Evolutionary conservation across 345 rosid species (phyloP).

Genomic region (Linum lewisii): DNA sequence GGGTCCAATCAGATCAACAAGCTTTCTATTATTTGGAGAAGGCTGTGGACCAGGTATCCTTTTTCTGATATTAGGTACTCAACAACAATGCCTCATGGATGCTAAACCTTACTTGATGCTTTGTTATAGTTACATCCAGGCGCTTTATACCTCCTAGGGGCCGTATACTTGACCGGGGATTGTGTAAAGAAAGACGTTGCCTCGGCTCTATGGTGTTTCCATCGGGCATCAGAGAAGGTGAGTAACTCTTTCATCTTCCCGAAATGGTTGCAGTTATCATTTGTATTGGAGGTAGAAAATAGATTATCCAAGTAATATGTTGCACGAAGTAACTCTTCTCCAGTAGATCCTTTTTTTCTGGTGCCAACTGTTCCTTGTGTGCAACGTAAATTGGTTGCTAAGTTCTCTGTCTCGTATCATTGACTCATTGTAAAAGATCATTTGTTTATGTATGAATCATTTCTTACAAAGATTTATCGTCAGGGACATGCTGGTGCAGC

Average conservation of each 20-base stretch:
- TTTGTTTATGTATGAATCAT: background rate
- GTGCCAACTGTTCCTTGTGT: too few relatives aligned
- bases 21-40: constrained; percentile 84
- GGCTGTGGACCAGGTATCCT: constrained; percentile 81
- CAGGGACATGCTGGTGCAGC: constrained; percentile 8
- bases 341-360: too few relatives aligned
- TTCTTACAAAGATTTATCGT: background rate
- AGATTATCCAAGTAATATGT: background rate
- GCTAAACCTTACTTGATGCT: background rate
- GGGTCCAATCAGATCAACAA: constrained; percentile 74
- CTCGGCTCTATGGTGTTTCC: constrained; percentile 87
- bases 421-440: background rate
- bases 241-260: background rate
- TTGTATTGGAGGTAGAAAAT: background rate
- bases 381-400: too few relatives aligned
- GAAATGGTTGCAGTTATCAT: background rate
- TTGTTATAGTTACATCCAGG: background rate
- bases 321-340: too few relatives aligned
- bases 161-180: constrained; percentile 79
- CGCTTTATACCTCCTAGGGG: constrained; percentile 50
- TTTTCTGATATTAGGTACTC: background rate
- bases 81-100: background rate
- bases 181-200: constrained; percentile 83
- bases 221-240: constrained; percentile 6
- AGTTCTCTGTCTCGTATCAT: too few relatives aligned